Base-by-base conservation (phyloP, 768 basidiomycete species). In the Agaricus sinodeliciosus region DNA sequence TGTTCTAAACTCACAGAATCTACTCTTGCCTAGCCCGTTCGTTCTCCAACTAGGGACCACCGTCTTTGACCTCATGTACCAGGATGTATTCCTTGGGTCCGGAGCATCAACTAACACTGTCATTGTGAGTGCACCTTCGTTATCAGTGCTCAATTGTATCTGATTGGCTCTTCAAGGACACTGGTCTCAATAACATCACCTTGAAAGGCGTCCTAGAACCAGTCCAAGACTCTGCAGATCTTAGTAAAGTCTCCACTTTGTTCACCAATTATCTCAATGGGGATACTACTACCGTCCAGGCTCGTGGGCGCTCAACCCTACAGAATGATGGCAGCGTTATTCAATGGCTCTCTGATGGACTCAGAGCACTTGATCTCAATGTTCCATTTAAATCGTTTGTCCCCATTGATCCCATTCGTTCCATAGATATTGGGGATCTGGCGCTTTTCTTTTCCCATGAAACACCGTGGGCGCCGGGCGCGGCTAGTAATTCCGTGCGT, bases 231-330 rank as follows among this genome's bases (percentile, higher is more conserved):
- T 54, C 74, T 9, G 61, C 66, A 5, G 67, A 75, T 42, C 73
- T 87, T 37, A 69, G 65, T 3, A 59, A 62, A n/a, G 68, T 87
- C 43, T 83, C 83, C 6, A 63, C 77, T 49, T 69, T 89, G 39
- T 89, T 89, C 65, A 85, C 84, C 13, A 77, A 79, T 43, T 88
- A 86, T 61, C 69, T 90, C 57, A 88, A 90, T 59, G 75, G 82
- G 19, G 77, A 79, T 19, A 64, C 59, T 15, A 80, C 84, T 3
- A 73, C 69, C 3, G 82, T 88, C 35, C 61, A 81, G 52, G 87
- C 85, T 1, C 71, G 67, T 11, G 87, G 86, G 13, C 63, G 68
- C 46, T 82, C 82, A 18, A 81, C 84, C 9, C 62, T 76, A 3
- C 84, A 84, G 56, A 44, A 66, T 3, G 81, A 85, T 62, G 78